Evolutionary conservation across 2,329 filamentous ascomycete species (phyloP).

Genomic region (Anisogramma anomala): DNA sequence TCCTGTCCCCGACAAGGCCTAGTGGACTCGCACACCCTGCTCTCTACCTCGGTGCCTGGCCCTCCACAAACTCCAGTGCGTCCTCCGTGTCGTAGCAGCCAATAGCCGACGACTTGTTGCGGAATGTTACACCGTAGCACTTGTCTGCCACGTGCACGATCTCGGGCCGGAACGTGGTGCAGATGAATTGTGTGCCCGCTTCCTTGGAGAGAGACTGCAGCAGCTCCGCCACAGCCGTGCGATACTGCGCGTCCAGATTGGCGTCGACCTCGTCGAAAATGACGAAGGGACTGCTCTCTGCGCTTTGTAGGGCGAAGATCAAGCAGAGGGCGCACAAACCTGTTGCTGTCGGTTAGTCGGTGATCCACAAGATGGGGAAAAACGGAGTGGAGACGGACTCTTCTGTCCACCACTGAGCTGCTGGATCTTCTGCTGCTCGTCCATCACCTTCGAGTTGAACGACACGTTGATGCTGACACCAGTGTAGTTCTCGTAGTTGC

Average conservation of each 20-base stretch:
- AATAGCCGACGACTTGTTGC: slow-evolving; percentile 88
- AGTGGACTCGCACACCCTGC: too few relatives aligned
- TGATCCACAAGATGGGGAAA: not conserved
- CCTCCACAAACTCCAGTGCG: slow-evolving; percentile 88
- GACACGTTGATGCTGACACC: slow-evolving; percentile 95
- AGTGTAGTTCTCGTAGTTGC: slow-evolving; percentile 83
- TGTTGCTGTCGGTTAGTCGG: slow-evolving; percentile 23
- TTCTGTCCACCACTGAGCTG: slow-evolving; percentile 96
- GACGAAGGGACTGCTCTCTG: slow-evolving; percentile 95
- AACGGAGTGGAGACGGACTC: slow-evolving; percentile 41
- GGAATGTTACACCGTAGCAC: slow-evolving; percentile 92
- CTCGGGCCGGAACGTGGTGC: slow-evolving; percentile 95
- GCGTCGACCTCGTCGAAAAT: slow-evolving; percentile 99
- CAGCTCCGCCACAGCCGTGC: slow-evolving; percentile 86
- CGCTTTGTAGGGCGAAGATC: slow-evolving; percentile 97
- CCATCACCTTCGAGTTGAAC: slow-evolving; percentile 91
- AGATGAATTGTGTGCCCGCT: slow-evolving; percentile 75
- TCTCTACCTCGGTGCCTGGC: slow-evolving; percentile 43
- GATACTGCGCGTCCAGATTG: slow-evolving; percentile 95
- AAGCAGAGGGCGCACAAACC: slow-evolving; percentile 92
- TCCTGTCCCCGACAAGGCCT: not conserved
- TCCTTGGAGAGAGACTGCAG: slow-evolving; percentile 65
- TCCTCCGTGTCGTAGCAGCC: slow-evolving; percentile 80
- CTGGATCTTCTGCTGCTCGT: slow-evolving; percentile 96
- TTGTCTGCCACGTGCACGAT: slow-evolving; percentile 93